Percentiles rank a stretch among this genome's conserved stretches.
These are phyloP conservation scores for Cercophora samala DNA, from an alignment of 495 filamentous ascomycete species.

Conservation along the genomic window DNA sequence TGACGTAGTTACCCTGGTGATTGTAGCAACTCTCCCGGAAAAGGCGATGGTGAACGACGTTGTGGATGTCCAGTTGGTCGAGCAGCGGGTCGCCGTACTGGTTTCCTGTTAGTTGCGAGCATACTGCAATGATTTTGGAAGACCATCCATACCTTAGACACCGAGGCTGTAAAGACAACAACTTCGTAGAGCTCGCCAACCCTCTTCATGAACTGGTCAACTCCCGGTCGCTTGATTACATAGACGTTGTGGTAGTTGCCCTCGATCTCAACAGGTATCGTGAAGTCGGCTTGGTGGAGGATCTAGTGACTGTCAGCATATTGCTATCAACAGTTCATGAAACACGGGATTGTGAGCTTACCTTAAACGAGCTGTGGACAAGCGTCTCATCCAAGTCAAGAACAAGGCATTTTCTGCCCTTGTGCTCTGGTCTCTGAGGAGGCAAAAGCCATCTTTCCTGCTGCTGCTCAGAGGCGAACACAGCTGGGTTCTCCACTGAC, in stretches of 20 bases:
- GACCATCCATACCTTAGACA: slow-evolving; percentile 75
- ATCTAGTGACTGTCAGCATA: slow-evolving; percentile 56
- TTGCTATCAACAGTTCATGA: not conserved
- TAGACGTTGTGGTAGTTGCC: slow-evolving; percentile 99
- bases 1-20: slow-evolving; percentile 98
- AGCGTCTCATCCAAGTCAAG: slow-evolving; percentile 97
- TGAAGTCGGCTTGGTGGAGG: slow-evolving; percentile 96
- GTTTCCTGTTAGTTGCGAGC: slow-evolving; percentile 13
- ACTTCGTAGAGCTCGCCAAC: slow-evolving; percentile 98
- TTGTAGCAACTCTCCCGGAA: slow-evolving; percentile 99
- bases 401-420: slow-evolving; percentile 88
- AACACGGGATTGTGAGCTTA: slow-evolving; percentile 34
- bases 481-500: slow-evolving; percentile 30
- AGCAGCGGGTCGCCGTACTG: slow-evolving; percentile 95
- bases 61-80: slow-evolving; percentile 96
- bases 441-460: slow-evolving; percentile 70
- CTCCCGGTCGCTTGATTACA: slow-evolving; percentile 95
- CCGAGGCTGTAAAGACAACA: slow-evolving; percentile 97
- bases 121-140: not conserved
- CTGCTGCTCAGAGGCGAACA: slow-evolving; percentile 40
- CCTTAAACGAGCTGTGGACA: slow-evolving; percentile 99
- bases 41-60: slow-evolving; percentile 91
- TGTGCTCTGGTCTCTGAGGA: slow-evolving; percentile 69
- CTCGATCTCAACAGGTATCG: slow-evolving; percentile 98
- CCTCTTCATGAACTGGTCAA: slow-evolving; percentile 98